Conservation (phyloP, 306 rosid species). For the Begonia masoniana region DNA sequence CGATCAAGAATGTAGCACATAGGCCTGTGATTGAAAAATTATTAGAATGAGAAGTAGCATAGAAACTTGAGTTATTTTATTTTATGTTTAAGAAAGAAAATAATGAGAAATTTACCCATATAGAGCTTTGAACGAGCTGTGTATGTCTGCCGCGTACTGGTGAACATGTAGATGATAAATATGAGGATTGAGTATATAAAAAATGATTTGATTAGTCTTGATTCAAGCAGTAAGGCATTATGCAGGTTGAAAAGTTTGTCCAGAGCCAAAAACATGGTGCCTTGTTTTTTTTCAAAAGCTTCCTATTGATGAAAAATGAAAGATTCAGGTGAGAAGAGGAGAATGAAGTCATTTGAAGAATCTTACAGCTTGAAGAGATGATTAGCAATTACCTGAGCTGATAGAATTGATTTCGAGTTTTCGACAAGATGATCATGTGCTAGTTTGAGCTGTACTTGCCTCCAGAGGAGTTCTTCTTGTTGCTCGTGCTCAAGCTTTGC, state of each 20-base stretch:
- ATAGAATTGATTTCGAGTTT: conserved; percentile 49
- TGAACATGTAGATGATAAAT: conserved; percentile 63
- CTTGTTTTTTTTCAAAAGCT: conserved; percentile 75
- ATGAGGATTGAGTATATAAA: conserved; percentile 38
- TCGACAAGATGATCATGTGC: conserved; percentile 66
- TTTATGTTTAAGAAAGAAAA: not conserved
- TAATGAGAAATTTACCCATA: conserved; percentile 27
- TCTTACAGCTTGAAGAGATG: not conserved
- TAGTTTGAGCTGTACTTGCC: conserved; percentile 40
- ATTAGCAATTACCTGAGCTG: conserved; percentile 45
- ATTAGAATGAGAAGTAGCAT: not conserved
- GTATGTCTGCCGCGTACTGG: conserved; percentile 77
- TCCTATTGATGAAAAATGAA: conserved; percentile 22
- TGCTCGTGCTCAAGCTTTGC: conserved; percentile 51
- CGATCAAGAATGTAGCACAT: not conserved
- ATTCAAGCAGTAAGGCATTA: conserved; percentile 70
- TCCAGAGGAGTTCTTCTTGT: conserved; percentile 52
- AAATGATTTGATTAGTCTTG: conserved; percentile 60
- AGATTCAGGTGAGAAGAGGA: not conserved
- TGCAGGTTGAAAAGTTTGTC: conserved; percentile 65
- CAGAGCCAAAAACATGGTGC: conserved; percentile 54
- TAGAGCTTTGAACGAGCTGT: conserved; percentile 58
- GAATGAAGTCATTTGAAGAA: not conserved
- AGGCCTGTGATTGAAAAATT: not conserved
- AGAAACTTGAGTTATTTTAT: not conserved